Percentiles rank a stretch among this genome's conserved stretches.
Conservation (phyloP, 1,284 basidiomycete species). For the Mycena sp. region DNA sequence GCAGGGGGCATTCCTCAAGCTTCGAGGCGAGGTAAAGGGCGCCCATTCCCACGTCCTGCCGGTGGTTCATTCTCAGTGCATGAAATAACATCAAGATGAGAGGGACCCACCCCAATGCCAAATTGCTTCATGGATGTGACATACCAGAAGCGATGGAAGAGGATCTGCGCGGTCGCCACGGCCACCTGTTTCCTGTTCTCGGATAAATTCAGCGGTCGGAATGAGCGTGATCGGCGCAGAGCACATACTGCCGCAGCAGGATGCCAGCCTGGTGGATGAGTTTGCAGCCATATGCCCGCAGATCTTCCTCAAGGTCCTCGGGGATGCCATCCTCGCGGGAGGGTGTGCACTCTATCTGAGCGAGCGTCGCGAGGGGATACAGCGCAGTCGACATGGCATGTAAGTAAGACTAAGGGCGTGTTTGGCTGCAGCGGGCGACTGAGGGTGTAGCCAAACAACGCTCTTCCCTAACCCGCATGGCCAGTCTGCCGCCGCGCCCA, state of each 20-base stretch:
- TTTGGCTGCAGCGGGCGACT: neutral
- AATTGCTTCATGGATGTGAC: slow-evolving; percentile 95
- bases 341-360: slow-evolving; percentile 83
- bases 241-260: slow-evolving; percentile 83
- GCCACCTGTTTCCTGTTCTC: slow-evolving; percentile 90
- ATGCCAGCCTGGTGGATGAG: slow-evolving; percentile 95
- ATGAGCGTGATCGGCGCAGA: neutral
- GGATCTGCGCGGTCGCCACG: slow-evolving; percentile 94
- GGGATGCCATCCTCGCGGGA: slow-evolving; percentile 88
- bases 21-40: slow-evolving; percentile 96
- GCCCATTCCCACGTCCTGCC: slow-evolving; percentile 93
- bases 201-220: slow-evolving; percentile 13
- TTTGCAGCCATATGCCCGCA: slow-evolving; percentile 90
- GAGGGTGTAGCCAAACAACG: neutral
- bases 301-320: slow-evolving; percentile 82
- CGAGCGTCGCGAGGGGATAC: slow-evolving; percentile 86
- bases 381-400: slow-evolving; percentile 56
- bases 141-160: slow-evolving; percentile 98
- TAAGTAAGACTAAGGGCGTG: neutral
- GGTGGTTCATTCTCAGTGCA: neutral
- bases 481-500: slow-evolving; percentile 10
- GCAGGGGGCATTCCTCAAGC: slow-evolving; percentile 91
- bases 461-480: neutral
- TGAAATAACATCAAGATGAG: slow-evolving; percentile 10
- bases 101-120: slow-evolving; percentile 79